These are phyloP conservation scores for Gynochthodes officinalis DNA, from an alignment of 257 asterid genomes.

Conservation along the genomic window DNA sequence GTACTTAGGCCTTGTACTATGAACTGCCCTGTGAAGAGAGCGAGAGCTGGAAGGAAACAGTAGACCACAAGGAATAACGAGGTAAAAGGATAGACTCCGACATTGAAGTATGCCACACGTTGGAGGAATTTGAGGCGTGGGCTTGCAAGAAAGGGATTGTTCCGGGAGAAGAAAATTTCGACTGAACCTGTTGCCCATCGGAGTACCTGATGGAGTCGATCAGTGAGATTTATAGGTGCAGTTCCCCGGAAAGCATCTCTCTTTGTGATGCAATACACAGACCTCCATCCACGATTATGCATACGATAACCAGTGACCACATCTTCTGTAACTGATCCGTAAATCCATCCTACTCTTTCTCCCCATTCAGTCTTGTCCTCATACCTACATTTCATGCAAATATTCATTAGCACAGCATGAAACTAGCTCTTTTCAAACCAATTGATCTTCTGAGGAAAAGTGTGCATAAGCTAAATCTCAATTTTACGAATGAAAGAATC, in stretches of 20 bases:
- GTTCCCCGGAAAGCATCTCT: conserved; percentile 93
- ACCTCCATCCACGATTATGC: conserved; percentile 99
- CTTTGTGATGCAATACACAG: conserved; percentile 86
- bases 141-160: conserved; percentile 76
- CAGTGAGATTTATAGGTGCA: conserved; percentile 90
- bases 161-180: conserved; percentile 86
- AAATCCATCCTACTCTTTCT: conserved; percentile 93
- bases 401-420: background rate
- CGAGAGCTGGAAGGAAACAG: conserved; percentile 86
- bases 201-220: conserved; percentile 95
- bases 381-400: conserved; percentile 43
- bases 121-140: conserved; percentile 87
- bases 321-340: conserved; percentile 94
- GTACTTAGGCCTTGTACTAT: conserved; percentile 66
- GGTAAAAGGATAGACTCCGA: conserved; percentile 96
- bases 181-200: conserved; percentile 99
- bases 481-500: background rate
- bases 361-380: conserved; percentile 99
- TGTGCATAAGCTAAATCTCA: background rate
- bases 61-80: conserved; percentile 80
- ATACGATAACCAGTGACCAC: conserved; percentile 97
- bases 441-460: background rate
- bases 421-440: background rate
- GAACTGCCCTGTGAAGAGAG: conserved; percentile 84
- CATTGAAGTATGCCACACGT: conserved; percentile 83